A percentile compares a stretch with the other conserved stretches of the same genome.
phyloP scores from a whole-genome alignment of 192 early-diverging fungal genomes.

The Chytriomyces confervae region DNA sequence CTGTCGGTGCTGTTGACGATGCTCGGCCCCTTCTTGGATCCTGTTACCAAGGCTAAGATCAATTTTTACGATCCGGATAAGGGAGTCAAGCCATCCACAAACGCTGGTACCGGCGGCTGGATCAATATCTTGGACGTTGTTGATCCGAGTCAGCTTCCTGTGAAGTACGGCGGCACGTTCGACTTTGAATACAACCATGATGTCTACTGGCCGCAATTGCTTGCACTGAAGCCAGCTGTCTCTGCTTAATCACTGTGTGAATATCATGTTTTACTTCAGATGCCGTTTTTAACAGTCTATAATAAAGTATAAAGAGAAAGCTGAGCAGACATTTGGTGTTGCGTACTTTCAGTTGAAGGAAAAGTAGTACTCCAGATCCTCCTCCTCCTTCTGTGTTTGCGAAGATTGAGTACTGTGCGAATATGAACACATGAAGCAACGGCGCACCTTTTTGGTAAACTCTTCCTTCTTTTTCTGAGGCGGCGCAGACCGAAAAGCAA shows the following conservation, averaged over 20 bases:
- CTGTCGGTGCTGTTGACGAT: slow-evolving; percentile 80
- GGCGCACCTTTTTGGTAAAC: slow-evolving; percentile 60
- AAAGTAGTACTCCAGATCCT: slow-evolving; percentile 32
- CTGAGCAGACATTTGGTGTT: background rate
- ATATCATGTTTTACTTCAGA: too few relatives aligned
- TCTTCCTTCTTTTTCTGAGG: slow-evolving; percentile 60
- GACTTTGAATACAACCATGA: slow-evolving; percentile 72
- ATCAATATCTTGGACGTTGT: slow-evolving; percentile 60
- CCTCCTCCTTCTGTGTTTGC: slow-evolving; percentile 24
- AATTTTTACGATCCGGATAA: slow-evolving; percentile 74
- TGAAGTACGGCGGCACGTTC: slow-evolving; percentile 75
- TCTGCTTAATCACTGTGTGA: too few relatives aligned
- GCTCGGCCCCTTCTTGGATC: slow-evolving; percentile 89
- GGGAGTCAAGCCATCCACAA: slow-evolving; percentile 10
- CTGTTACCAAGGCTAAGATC: slow-evolving; percentile 86
- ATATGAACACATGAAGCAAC: background rate
- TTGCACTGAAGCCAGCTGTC: background rate
- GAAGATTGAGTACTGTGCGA: background rate
- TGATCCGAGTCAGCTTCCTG: slow-evolving; percentile 64
- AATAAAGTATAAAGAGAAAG: too few relatives aligned
- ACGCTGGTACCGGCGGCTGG: slow-evolving; percentile 46
- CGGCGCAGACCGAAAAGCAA: slow-evolving; percentile 63
- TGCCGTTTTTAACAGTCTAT: background rate
- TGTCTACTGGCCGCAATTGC: slow-evolving; percentile 67
- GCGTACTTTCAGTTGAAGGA: slow-evolving; percentile 16